Conservation (phyloP, 2,329 filamentous ascomycete species). For the Parafenestella ontariensis region DNA sequence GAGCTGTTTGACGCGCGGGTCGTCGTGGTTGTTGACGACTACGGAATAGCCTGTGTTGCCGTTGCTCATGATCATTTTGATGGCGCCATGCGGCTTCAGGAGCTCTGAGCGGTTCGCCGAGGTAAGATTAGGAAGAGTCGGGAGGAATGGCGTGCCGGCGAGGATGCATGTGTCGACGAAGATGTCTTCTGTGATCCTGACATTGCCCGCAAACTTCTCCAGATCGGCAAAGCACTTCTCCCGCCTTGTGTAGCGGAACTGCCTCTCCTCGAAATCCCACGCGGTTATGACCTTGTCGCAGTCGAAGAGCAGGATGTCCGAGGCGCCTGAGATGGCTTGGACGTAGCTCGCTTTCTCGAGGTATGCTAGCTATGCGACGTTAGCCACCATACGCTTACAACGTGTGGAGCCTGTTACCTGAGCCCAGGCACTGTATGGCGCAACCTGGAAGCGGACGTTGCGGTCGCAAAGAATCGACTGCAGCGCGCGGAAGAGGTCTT, state of each 20-base stretch:
- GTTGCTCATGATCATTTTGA: constrained; percentile 73
- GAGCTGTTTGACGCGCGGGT: constrained; percentile 72
- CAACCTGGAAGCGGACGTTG: constrained; percentile 77
- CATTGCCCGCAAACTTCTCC: constrained; percentile 42
- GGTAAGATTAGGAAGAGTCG: constrained; percentile 80
- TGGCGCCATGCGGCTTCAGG: constrained; percentile 73
- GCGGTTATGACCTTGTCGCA: constrained; percentile 75
- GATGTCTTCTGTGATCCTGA: constrained; percentile 69
- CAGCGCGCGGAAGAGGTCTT: constrained; percentile 77
- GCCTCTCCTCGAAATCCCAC: constrained; percentile 73
- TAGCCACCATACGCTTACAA: constrained; percentile 19
- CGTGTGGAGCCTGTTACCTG: constrained; percentile 64
- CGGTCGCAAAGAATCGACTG: constrained; percentile 75
- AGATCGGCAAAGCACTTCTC: constrained; percentile 74
- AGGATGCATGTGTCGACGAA: constrained; percentile 87
- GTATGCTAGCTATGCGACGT: constrained; percentile 71
- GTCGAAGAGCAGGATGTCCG: constrained; percentile 85
- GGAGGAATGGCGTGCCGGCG: constrained; percentile 80
- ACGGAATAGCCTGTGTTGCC: constrained; percentile 74
- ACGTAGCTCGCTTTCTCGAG: constrained; percentile 69
- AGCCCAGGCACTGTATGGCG: constrained; percentile 86
- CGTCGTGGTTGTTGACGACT: constrained; percentile 80
- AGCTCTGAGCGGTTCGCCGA: constrained; percentile 60
- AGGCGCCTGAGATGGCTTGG: constrained; percentile 81
- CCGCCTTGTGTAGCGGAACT: constrained; percentile 70